Evolutionary conservation across 805 yeast species (phyloP), one percentile per base, ranked within the genome.

Genomic region (Pichia eremophila): DNA sequence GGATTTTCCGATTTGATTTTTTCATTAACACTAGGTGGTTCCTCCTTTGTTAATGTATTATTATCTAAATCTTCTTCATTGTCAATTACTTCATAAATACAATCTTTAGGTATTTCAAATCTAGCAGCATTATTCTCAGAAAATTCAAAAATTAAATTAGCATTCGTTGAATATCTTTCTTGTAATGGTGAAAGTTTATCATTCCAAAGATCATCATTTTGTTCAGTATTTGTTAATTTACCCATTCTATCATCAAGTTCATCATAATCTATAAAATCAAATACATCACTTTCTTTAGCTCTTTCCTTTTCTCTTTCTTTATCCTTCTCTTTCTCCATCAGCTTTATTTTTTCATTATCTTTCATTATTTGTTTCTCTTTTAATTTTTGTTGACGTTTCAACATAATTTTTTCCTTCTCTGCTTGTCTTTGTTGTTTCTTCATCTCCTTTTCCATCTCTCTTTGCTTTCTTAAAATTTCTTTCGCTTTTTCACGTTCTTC

Each of bases 71-170:
- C 47, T 15, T 34, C 29, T 4, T 62, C 67, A 29, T 62, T 66
- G 2, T 57, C 66, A 1, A 66, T 40, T 1, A 76, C 68, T 64
- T 90, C 97, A 49, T 84, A 68, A 3, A 91, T 74, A 1, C 95
- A 75, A 52, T 87, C 78, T 53, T 81, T 81, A 0, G 98, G 97
- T 0, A 91, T 60, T 49, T 75, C 67, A 57, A 75, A 91, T 49
- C 98, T 73, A 8, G 81, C 81, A 41, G 81, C 74, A 0, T 93
- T 77, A 60, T 81, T 82, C 56, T 93, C 98, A 28, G 75, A 74
- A 66, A 81, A 91, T 63, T 93, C 99, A 62, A 91, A 81, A 7
- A 89, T 81, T 38, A 93, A 61, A 46, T 86, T 83, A 0, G 95
- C 88, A 55, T 78, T 77, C 36, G 74, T 62, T 22, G 77, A 67